Evolutionary conservation across 1,284 basidiomycete species (phyloP).

Genomic region (Moniliophthora roreri): DNA sequence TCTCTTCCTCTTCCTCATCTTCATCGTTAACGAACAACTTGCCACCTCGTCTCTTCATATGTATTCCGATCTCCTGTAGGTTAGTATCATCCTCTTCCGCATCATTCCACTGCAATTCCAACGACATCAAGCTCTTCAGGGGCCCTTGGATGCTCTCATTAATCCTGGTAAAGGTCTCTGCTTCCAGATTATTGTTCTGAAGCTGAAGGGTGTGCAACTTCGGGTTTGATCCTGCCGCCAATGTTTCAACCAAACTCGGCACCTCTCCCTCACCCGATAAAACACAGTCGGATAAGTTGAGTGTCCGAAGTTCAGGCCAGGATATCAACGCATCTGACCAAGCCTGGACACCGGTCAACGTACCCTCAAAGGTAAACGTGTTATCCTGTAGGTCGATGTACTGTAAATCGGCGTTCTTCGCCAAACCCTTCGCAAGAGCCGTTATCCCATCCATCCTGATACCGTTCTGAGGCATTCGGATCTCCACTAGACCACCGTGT

Average conservation of each 20-base stretch:
- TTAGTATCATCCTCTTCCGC: conserved; percentile 80
- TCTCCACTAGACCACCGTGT: conserved; percentile 80
- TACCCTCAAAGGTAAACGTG: conserved; percentile 78
- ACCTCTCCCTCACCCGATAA: conserved; percentile 70
- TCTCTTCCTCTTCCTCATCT: conserved; percentile 81
- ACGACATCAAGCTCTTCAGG: conserved; percentile 54
- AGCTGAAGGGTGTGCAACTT: conserved; percentile 77
- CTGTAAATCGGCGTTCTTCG: conserved; percentile 68
- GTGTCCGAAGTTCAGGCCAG: conserved; percentile 73
- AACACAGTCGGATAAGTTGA: conserved; percentile 94
- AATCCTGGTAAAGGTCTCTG: conserved; percentile 66
- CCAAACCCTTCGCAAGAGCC: conserved; percentile 77
- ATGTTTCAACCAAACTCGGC: conserved; percentile 62
- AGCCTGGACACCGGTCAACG: conserved; percentile 49
- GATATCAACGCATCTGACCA: conserved; percentile 71
- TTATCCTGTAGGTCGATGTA: conserved; percentile 96
- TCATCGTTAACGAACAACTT: conserved; percentile 62
- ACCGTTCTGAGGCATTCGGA: conserved; percentile 96
- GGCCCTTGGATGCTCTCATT: conserved; percentile 64
- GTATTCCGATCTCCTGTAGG: conserved; percentile 62
- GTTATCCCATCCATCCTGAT: conserved; percentile 93
- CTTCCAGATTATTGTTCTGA: conserved; percentile 90
- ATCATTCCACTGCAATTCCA: conserved; percentile 91
- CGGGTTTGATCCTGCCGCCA: conserved; percentile 73
- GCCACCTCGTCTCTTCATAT: conserved; percentile 69